A percentile compares a stretch with the other conserved stretches of the same genome.
Evolutionary conservation across 1,284 basidiomycete genomes (phyloP).

Genomic region (Rhodotorula sp.): DNA sequence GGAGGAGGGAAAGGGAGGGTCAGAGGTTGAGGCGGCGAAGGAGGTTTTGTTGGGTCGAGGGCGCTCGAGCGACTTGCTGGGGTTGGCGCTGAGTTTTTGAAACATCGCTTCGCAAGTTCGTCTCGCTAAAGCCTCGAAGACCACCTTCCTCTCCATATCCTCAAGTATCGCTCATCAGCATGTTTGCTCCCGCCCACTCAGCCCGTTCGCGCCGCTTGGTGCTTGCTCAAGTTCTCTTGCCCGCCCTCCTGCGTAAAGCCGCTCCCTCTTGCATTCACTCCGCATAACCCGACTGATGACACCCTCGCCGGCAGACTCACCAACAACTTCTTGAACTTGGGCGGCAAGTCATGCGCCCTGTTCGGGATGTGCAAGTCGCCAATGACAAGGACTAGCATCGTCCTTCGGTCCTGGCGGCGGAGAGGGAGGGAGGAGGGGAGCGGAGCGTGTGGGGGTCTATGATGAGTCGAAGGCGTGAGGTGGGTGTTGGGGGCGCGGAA

Average conservation of each 20-base stretch:
- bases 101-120: not conserved
- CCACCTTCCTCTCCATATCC: not conserved
- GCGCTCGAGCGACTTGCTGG: not conserved
- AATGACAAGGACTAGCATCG: constrained; percentile 84
- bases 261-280: not conserved
- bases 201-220: not conserved
- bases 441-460: not conserved
- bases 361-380: constrained; percentile 94
- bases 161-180: not conserved
- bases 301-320: constrained; percentile 49
- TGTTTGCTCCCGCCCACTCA: not conserved
- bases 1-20: not conserved
- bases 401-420: not conserved
- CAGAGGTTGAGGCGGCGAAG: not conserved
- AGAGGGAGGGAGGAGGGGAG: not conserved
- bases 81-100: no score
- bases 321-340: constrained; percentile 95
- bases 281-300: no score
- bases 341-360: constrained; percentile 76
- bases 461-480: not conserved
- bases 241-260: not conserved
- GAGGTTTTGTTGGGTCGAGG: not conserved
- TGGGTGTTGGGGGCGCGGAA: not conserved
- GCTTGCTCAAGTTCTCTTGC: not conserved
- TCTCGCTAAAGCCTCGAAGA: not conserved